phyloP scores from a whole-genome alignment of 2,329 filamentous ascomycete genomes.

The Arthrobotrys conoides region DNA sequence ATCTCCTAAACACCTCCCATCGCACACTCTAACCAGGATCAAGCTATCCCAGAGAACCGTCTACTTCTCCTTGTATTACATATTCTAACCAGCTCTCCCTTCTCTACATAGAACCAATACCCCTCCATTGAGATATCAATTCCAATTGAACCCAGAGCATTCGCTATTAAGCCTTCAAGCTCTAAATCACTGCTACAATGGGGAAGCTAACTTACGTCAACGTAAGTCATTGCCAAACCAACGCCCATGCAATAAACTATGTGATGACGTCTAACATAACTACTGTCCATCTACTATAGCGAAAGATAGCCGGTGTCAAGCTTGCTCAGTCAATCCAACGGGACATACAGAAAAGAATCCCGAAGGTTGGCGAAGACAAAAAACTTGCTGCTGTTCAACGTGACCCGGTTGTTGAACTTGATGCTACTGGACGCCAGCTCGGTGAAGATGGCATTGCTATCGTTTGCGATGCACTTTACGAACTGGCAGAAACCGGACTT shows the following conservation, averaged over 20 bases:
- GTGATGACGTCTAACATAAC: neutral
- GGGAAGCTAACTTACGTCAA: conserved; percentile 56
- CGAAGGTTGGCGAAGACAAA: conserved; percentile 53
- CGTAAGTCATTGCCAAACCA: conserved; percentile 13
- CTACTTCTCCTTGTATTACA: neutral
- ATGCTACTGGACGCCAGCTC: conserved; percentile 50
- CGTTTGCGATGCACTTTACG: conserved; percentile 43
- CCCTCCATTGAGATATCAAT: neutral
- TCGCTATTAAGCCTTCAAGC: conserved; percentile 3
- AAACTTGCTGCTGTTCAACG: conserved; percentile 56
- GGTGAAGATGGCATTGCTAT: conserved; percentile 48
- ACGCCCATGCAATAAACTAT: neutral
- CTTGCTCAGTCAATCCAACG: conserved; percentile 55
- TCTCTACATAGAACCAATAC: conserved; percentile 3
- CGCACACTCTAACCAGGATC: neutral
- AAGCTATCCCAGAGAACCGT: neutral
- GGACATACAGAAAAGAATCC: conserved; percentile 57
- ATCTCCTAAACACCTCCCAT: neutral
- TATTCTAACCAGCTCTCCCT: conserved; percentile 6
- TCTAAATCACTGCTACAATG: conserved; percentile 12
- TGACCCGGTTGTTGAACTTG: conserved; percentile 50
- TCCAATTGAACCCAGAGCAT: neutral
- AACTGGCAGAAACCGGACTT: conserved; percentile 31
- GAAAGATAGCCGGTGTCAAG: conserved; percentile 52
- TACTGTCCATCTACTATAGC: neutral